Percentiles rank a stretch among this genome's conserved stretches.
phyloP scores from a whole-genome alignment of 2,329 filamentous ascomycete genomes.

The Colletotrichum spaethianum region DNA sequence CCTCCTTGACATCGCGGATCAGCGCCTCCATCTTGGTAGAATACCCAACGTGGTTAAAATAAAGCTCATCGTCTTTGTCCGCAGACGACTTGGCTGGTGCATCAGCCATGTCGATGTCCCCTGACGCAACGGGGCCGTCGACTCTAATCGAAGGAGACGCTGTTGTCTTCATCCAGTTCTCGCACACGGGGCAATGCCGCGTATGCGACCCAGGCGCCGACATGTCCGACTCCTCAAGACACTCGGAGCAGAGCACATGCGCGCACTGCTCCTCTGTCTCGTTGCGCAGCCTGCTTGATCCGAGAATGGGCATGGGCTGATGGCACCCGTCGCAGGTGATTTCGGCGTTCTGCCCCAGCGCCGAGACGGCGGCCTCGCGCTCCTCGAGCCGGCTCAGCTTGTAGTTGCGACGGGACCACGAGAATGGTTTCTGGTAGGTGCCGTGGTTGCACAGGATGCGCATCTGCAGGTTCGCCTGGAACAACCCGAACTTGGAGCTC shows the following conservation, averaged over 20 bases:
- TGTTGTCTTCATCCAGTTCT: constrained; percentile 27
- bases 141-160: constrained; percentile 7
- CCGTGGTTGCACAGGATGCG: constrained; percentile 66
- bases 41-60: constrained; percentile 47
- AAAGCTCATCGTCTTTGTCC: constrained; percentile 41
- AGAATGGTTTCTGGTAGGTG: constrained; percentile 61
- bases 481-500: constrained; percentile 58
- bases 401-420: constrained; percentile 53
- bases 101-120: constrained; percentile 15
- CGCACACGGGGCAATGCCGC: constrained; percentile 46
- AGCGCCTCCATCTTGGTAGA: constrained; percentile 53
- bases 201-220: neutral
- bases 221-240: constrained; percentile 43
- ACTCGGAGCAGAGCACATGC: constrained; percentile 52
- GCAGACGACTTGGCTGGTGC: neutral
- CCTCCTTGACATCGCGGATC: constrained; percentile 48
- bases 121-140: neutral
- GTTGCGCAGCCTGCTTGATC: constrained; percentile 41
- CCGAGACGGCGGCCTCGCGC: constrained; percentile 46
- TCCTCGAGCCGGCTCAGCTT: constrained; percentile 48
- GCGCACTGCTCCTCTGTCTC: constrained; percentile 46
- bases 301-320: constrained; percentile 51
- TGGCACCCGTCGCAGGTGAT: constrained; percentile 50
- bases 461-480: constrained; percentile 62
- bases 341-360: constrained; percentile 45